Evolutionary conservation across 176 grass and related monocot genomes (phyloP), one percentile per base, ranked within the genome.

Genomic region (Echinochloa phyllopogon): DNA sequence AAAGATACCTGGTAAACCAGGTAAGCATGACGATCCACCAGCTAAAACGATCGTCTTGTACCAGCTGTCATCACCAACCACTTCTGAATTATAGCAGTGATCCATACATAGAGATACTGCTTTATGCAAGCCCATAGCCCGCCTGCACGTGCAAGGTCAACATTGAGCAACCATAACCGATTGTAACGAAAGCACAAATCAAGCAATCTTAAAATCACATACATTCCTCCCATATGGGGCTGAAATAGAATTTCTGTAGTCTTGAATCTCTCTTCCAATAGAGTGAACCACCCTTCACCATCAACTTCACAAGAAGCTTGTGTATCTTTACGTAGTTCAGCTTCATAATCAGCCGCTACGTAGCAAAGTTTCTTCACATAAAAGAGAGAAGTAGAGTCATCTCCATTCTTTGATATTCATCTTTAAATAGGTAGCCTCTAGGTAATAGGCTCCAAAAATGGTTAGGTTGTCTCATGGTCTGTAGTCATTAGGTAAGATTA

Each of bases 21-120:
- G 93, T 57, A 99, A 83, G 62, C 96, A 89, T 29, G 93, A 82
- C 14, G 91, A 91, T 87, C 96, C 93, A 89, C 96, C 93, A 0
- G 96, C 73, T 80, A 98, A 92, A 89, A 98, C 80, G 16, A 96
- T 65, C 0, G 91, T 96, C 86, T 98, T 98, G 86, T 90, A 98
- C 91, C 96, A 98, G 48, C 65, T 87, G 42, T 90, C 78, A 78
- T 98, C 89, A 63, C 83, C 18, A 5, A 86, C 69, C 42, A 87
- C 69, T 44, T 95, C 87, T 9, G 91, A 84, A 81, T 73, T 75
- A 49, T 95, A 86, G 81, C 96, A 98, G 83, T 96, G 93, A 85
- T 98, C 96, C 87, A 98, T 92, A 67, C 96, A 98, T 69, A 98
- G 87, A 70, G 91, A 73, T 61, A 98, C 78, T 37, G 93, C 93